Percentiles rank a stretch among this genome's conserved stretches.
These are phyloP conservation scores for Juglanconis sp. DNA, from an alignment of 2,329 filamentous ascomycete species.

Conservation along the genomic window DNA sequence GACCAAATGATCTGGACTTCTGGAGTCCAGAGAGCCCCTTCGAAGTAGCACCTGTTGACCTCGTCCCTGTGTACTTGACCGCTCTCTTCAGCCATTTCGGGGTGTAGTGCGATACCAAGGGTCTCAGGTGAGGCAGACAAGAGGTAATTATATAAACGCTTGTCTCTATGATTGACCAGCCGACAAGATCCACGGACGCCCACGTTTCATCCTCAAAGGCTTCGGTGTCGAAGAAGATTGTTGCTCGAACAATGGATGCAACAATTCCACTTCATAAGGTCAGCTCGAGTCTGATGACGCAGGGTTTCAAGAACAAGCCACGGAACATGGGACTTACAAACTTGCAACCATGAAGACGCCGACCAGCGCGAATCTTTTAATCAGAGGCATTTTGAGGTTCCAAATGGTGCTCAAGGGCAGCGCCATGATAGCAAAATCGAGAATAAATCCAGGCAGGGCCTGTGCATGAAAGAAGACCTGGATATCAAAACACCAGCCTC, in stretches of 20 bases:
- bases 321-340: slow-evolving; percentile 20
- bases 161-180: slow-evolving; percentile 25
- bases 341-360: slow-evolving; percentile 26
- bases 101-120: slow-evolving; percentile 20
- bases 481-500: slow-evolving; percentile 33
- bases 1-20: slow-evolving; percentile 1
- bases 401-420: slow-evolving; percentile 27
- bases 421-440: slow-evolving; percentile 26
- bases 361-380: slow-evolving; percentile 25
- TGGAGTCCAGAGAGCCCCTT: slow-evolving; percentile 8
- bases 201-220: slow-evolving; percentile 22
- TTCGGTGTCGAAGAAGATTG: slow-evolving; percentile 20
- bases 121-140: slow-evolving; percentile 23
- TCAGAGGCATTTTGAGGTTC: slow-evolving; percentile 23
- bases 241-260: slow-evolving; percentile 21
- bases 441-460: slow-evolving; percentile 23
- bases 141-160: slow-evolving; percentile 26
- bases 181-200: slow-evolving; percentile 22
- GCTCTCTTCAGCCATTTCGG: slow-evolving; percentile 18
- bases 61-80: background rate
- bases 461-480: slow-evolving; percentile 27
- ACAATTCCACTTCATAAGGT: slow-evolving; percentile 21
- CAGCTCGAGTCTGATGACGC: background rate
- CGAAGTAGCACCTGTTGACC: background rate
- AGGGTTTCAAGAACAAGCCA: background rate